Base-by-base conservation (phyloP, 2,329 filamentous ascomycete species). In the Botrytis porri region DNA sequence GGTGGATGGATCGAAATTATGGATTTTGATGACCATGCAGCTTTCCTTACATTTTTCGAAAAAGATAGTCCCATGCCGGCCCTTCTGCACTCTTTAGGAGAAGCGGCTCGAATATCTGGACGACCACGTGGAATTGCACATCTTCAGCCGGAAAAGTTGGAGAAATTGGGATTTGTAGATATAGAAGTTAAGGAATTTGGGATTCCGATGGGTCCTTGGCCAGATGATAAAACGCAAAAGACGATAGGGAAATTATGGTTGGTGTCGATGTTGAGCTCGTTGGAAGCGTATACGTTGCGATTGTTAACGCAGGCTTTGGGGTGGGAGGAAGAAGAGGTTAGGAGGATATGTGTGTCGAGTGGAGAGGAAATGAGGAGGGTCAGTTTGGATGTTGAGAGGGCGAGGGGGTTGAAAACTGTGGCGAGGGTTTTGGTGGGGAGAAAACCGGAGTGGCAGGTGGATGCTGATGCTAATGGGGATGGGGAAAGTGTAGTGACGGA, bases 151-250 rank as follows among this genome's bases (percentile, higher is more conserved):
- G 69, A 79, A 12, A 75, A 74, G 63, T 79, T 85, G 16, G 72
- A 70, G 25, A 74, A 79, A 29, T 78, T 80, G 14, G 85, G 85
- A 3, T 86, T 86, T 75, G 82, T 81, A 7, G 82, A 85, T 74
- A 81, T 86, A 1, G 71, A 72, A 6, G 74, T 83, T 22, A 69
- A 54, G 25, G 76, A 74, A 14, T 76, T 74, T 61, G 57, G 64
- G 1, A 77, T 80, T 32, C 79, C 80, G 0, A 73, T 79, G 29
- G 82, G 81, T 0, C 63, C 74, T 0, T 84, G 83, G 83, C 80
- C 81, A 2, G 78, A 79, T 12, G 80, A 83, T 63, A 76, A 76
- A 16, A 75, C 78, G 29, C 75, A 74, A 16, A 73, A 74, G 37
- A 75, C 72, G 25, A 73, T 77, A 22, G 80, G 78, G 1, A 78